Base-by-base conservation (phyloP, 306 rosid species). In the Pueraria montana region DNA sequence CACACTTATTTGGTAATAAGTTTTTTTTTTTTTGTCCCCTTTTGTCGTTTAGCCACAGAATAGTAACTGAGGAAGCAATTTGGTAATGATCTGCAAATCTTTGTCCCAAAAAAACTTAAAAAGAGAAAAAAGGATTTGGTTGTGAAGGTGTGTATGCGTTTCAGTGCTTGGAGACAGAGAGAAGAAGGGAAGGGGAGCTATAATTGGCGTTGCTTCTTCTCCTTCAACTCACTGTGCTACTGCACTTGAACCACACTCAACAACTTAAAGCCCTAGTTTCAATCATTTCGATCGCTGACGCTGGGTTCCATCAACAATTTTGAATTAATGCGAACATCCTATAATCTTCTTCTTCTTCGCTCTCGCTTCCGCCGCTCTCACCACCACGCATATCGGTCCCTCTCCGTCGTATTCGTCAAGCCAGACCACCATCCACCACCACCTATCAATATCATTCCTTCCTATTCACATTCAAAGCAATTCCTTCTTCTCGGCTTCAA, bases 81-180 rank as follows among this genome's bases (percentile, higher is more conserved):
- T 17, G 21, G 21, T 48, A 50, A 16, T 17, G 8, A 50, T 50
- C 21, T 17, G 58, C 58, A 50, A 16, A 50, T 17, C 0, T 50
- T 16, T n/a, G n/a, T 16, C 58, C 20, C 16, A 21, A 9, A 50
- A 50, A 17, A 50, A 50, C 21, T 6, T 48, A 49, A 16, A 16
- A 49, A 49, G 20, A 17, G n/a, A 49, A 50, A 50, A 50, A 50
- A 0, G 20, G 1, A 4, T 49, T 4, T 17, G 58, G 32, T 27
- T 21, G 32, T 23, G 59, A 55, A 91, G 64, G 91, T 93, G 92
- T 85, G 88, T 93, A 91, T 80, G 32, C 0, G 7, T 20, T 10
- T 7, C 0, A 6, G 6, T 55, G 2, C 30, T 55, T 56, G 63
- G 45, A 23, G 84, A 91, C 78, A 85, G 84, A 78, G 91, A 27